Evolutionary conservation across 495 filamentous ascomycete genomes (phyloP).

Genomic region (Hypomontagnella submonticulosa): DNA sequence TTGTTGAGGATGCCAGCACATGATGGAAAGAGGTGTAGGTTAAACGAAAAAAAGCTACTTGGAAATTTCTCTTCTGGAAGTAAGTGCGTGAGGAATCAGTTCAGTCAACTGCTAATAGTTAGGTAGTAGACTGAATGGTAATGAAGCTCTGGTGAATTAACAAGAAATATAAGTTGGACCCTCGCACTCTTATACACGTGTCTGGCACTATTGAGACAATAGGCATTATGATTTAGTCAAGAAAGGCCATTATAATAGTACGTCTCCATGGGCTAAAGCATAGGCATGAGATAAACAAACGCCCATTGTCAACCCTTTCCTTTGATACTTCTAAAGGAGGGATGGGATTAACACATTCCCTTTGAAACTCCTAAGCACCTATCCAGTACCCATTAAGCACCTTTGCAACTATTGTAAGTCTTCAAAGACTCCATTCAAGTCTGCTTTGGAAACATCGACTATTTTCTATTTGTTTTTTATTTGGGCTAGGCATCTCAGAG

Average conservation of each 20-base stretch:
- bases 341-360: too few relatives aligned
- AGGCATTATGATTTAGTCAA: constrained; percentile 8
- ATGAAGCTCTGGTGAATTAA: constrained; percentile 25
- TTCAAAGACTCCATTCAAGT: too few relatives aligned
- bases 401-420: too few relatives aligned
- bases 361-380: too few relatives aligned
- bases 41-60: not conserved
- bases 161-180: not conserved
- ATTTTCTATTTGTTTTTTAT: too few relatives aligned
- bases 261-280: not conserved
- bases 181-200: constrained; percentile 15
- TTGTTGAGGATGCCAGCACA: constrained; percentile 32
- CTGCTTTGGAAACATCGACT: too few relatives aligned
- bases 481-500: too few relatives aligned
- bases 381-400: too few relatives aligned
- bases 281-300: too few relatives aligned
- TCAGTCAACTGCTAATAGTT: constrained; percentile 3
- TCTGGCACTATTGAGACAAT: constrained; percentile 5
- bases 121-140: constrained; percentile 22
- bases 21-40: constrained; percentile 16
- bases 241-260: constrained; percentile 4
- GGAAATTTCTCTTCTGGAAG: constrained; percentile 7
- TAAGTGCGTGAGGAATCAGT: constrained; percentile 27
- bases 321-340: too few relatives aligned
- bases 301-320: too few relatives aligned